Base-by-base conservation (phyloP, 441 rosid genomes). In the Theobroma grandiflorum region DNA sequence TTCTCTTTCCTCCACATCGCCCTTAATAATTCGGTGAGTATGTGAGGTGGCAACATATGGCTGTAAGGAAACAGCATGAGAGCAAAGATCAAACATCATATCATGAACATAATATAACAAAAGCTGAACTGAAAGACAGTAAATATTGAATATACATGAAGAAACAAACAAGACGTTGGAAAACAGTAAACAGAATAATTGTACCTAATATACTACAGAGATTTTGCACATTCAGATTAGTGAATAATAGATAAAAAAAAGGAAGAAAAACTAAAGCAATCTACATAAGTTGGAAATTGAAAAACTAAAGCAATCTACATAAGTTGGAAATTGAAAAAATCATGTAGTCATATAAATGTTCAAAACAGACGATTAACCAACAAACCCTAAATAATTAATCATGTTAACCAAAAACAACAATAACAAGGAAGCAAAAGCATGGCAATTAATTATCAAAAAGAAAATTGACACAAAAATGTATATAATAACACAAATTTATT, bases 1-100 rank as follows among this genome's bases (percentile, higher is more conserved):
- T 74, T 42, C 74, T 55, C 57, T 53, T 74, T 72, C 73, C 37
- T 58, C 50, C 43, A 45, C 65, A 52, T 33, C 33, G 42, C 74
- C 50, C 45, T 49, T 55, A 31, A 8, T 66, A 52, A 49, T 55
- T 6, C 38, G 61, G 20, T 75, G 67, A 74, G 45, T n/a, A 55
- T 43, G 78, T 57, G 49, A 43, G 16, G 67, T 20, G 66, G 74
- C 14, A 33, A 50, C 49, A 66, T 53, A 20, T 20, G 11, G 45
- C 82, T 80, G 67, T 65, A 58, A 35, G 26, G 12, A 35, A 73
- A 73, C 33, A 59, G 64, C 20, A 71, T 68, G 31, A 52, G n/a
- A 18, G 12, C 31, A 52, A n/a, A 11, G 3, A 31, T 31, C 8
- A 49, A 43, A 59, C 20, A 5, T 55, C 20, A 9, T 16, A 14